Evolutionary conservation across 164 flowering plant species (phyloP).

Genomic region (Brasenia schreberi): DNA sequence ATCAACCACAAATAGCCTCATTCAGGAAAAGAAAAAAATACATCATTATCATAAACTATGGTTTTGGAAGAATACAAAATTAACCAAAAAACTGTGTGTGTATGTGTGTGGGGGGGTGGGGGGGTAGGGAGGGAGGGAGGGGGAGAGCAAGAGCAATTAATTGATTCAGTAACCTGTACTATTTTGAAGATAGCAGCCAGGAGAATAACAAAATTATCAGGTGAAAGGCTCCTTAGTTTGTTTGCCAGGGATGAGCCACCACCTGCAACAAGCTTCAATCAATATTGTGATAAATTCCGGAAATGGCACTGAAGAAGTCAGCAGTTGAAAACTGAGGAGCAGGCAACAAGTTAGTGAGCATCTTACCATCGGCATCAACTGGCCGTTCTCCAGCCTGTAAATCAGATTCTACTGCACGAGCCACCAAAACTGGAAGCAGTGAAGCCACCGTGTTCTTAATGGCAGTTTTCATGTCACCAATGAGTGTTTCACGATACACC

Average conservation of each 20-base stretch:
- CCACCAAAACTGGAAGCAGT: constrained; percentile 68
- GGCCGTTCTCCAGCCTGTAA: constrained; percentile 46
- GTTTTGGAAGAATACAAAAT: no score
- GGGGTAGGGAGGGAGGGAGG: no score
- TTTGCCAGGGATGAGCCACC: constrained; percentile 84
- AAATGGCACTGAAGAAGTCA: constrained; percentile 2
- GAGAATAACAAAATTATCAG: constrained; percentile 87
- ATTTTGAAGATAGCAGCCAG: constrained; percentile 65
- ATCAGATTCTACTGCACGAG: constrained; percentile 50
- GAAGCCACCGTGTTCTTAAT: constrained; percentile 85
- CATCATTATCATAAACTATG: no score
- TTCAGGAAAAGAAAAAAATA: no score
- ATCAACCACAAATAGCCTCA: no score
- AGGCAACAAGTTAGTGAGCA: neutral
- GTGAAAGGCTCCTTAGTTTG: constrained; percentile 74
- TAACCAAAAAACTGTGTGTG: no score
- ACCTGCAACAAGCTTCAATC: constrained; percentile 26
- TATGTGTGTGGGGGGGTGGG: no score
- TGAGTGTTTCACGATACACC: constrained; percentile 79
- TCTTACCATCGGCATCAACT: constrained; percentile 62
- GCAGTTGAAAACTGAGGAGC: neutral
- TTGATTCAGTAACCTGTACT: constrained; percentile 70
- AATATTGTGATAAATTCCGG: neutral
- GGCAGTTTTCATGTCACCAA: constrained; percentile 86
- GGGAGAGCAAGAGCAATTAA: no score